These are phyloP conservation scores for Durotheca rogersii DNA, from an alignment of 495 filamentous ascomycete species.

Conservation along the genomic window DNA sequence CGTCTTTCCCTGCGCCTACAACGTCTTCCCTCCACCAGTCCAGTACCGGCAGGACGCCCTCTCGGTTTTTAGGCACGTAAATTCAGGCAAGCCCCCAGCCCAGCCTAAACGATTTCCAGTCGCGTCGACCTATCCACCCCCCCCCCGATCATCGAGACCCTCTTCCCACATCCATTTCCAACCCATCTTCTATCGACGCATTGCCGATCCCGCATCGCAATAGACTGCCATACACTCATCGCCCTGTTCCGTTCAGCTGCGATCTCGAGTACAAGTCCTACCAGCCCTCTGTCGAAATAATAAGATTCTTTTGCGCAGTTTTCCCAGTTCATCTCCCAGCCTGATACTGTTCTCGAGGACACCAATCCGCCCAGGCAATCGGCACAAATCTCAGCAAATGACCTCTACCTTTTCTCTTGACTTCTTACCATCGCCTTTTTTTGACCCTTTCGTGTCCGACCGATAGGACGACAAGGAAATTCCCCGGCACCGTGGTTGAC, in stretches of 20 bases:
- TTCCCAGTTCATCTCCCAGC: no score
- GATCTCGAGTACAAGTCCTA: no score
- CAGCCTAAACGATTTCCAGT: neutral
- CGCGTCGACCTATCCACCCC: neutral
- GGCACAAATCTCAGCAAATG: conserved; percentile 20
- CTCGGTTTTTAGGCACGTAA: neutral
- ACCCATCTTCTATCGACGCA: no score
- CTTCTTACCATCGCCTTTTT: neutral
- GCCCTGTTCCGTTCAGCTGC: no score
- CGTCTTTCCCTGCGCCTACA: neutral
- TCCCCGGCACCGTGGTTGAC: neutral
- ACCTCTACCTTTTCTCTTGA: conserved; percentile 1
- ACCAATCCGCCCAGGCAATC: no score
- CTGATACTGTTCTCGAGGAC: no score
- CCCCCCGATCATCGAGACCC: no score
- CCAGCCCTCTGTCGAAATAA: no score
- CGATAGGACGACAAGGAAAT: conserved; percentile 1
- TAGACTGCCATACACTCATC: no score
- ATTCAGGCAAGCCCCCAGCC: neutral
- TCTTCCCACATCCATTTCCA: no score
- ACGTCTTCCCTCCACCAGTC: neutral
- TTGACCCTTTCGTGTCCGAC: conserved; percentile 1
- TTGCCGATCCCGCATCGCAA: no score
- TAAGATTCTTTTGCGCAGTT: no score
- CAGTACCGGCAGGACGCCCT: neutral